phyloP scores from a whole-genome alignment of 495 filamentous ascomycete genomes.

The Aspergillus steynii region DNA sequence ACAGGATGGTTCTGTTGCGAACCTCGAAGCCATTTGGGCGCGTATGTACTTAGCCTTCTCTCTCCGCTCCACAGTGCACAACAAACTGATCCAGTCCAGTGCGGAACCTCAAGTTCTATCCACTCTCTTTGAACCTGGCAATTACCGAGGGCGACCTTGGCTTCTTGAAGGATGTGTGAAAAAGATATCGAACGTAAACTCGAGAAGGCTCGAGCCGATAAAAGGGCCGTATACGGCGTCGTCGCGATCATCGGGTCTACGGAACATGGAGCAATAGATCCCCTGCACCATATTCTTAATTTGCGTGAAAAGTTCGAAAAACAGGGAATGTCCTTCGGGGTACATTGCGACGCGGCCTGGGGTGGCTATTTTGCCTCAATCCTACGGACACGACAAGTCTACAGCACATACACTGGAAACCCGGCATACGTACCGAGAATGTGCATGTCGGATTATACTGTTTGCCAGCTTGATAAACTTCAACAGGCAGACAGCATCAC shows the following conservation, averaged over 20 bases:
- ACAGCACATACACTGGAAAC: too few species aligned
- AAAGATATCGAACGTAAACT: neutral
- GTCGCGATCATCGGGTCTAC: constrained; percentile 34
- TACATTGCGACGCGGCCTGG: constrained; percentile 52
- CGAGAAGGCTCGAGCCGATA: constrained; percentile 25
- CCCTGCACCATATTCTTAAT: constrained; percentile 34
- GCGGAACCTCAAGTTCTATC: constrained; percentile 52
- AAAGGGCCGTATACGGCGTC: constrained; percentile 34
- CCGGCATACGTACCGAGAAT: too few species aligned
- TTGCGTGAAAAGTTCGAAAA: constrained; percentile 39
- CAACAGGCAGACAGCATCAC: constrained; percentile 44
- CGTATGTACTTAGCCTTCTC: constrained; percentile 4
- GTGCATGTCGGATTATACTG: neutral
- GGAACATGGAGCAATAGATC: constrained; percentile 44
- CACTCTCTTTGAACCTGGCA: constrained; percentile 39
- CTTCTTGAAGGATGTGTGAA: constrained; percentile 22
- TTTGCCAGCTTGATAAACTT: constrained; percentile 26
- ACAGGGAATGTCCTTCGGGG: constrained; percentile 40
- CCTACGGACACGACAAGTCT: constrained; percentile 21
- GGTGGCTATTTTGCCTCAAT: constrained; percentile 52
- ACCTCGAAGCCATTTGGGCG: constrained; percentile 50
- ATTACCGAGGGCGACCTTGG: constrained; percentile 33
- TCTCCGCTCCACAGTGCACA: neutral
- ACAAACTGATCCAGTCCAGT: constrained; percentile 19
- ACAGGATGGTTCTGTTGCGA: constrained; percentile 42